phyloP scores from a whole-genome alignment of 176 grass and related monocot genomes.

The Dactylis glomerata region DNA sequence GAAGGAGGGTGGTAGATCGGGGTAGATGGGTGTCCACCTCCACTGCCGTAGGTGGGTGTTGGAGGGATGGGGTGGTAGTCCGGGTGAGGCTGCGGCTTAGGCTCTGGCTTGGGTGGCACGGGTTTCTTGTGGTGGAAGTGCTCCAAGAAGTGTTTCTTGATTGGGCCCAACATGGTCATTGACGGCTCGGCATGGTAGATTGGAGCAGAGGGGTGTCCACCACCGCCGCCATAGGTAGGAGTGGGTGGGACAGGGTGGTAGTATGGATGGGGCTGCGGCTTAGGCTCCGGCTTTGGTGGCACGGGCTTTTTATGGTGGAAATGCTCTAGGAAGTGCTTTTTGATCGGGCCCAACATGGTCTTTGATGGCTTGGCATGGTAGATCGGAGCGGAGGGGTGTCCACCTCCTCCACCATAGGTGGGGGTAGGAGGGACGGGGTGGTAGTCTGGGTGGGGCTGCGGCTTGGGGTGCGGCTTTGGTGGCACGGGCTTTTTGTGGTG shows the following conservation, averaged over 20 bases:
- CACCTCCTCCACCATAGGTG: background rate
- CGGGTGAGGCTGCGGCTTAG: background rate
- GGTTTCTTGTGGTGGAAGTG: slow-evolving; percentile 1
- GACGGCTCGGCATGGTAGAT: background rate
- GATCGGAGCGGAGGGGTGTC: background rate
- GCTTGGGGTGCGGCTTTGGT: background rate
- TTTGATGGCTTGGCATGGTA: background rate
- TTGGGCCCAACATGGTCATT: background rate
- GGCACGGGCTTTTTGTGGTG: slow-evolving; percentile 15
- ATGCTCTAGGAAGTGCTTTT: background rate
- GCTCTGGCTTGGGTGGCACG: background rate
- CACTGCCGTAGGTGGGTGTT: background rate
- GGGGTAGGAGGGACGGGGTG: background rate
- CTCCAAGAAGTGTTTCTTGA: slow-evolving; percentile 17
- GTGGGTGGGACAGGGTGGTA: background rate
- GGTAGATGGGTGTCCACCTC: background rate
- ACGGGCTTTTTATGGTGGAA: background rate
- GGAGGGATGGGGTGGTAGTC: background rate
- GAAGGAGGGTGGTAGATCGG: background rate
- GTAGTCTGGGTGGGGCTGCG: background rate
- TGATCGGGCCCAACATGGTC: background rate
- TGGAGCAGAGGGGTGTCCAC: background rate
- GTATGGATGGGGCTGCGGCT: background rate
- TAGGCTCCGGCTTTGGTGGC: background rate
- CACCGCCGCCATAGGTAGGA: background rate